Evolutionary conservation across 352 stramenopile genomes (phyloP).

Genomic region (Globisporangium carolinianum): DNA sequence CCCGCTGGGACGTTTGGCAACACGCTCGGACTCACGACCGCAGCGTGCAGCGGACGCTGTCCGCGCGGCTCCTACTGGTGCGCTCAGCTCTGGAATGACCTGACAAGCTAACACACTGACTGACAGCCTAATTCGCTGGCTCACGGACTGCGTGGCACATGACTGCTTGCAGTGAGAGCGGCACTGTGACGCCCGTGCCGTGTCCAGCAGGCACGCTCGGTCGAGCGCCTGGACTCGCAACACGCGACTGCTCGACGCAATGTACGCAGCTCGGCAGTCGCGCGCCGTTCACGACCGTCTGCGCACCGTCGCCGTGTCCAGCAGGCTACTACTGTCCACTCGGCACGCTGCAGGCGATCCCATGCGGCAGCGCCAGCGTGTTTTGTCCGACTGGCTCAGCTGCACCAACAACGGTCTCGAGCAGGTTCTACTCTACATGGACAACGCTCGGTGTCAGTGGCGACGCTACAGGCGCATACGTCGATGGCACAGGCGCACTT

Average conservation of each 20-base stretch:
- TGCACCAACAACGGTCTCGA: constrained; percentile 22
- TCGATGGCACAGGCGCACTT: constrained; percentile 24
- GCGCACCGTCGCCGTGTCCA: constrained; percentile 40
- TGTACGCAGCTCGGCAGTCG: constrained; percentile 21
- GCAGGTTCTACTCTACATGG: constrained; percentile 60
- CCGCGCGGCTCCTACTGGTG: constrained; percentile 57
- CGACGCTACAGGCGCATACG: constrained; percentile 27
- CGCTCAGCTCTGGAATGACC: neutral
- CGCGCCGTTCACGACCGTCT: constrained; percentile 16
- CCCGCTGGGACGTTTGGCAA: constrained; percentile 39
- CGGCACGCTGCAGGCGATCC: constrained; percentile 16
- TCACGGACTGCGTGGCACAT: neutral
- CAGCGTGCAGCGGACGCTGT: constrained; percentile 39
- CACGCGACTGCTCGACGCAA: constrained; percentile 31
- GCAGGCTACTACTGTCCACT: constrained; percentile 54
- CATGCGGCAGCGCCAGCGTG: constrained; percentile 28
- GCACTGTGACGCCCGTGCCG: constrained; percentile 25
- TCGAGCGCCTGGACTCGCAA: constrained; percentile 25
- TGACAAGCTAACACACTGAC: too few relatives aligned
- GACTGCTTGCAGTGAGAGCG: constrained; percentile 17
- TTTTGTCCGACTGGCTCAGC: constrained; percentile 50
- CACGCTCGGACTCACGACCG: constrained; percentile 21
- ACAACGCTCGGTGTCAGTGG: constrained; percentile 12
- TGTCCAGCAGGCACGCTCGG: constrained; percentile 48
- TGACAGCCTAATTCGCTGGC: neutral